Conservation (phyloP, 441 rosid genomes). For the Pelargonium fulgidum region DNA sequence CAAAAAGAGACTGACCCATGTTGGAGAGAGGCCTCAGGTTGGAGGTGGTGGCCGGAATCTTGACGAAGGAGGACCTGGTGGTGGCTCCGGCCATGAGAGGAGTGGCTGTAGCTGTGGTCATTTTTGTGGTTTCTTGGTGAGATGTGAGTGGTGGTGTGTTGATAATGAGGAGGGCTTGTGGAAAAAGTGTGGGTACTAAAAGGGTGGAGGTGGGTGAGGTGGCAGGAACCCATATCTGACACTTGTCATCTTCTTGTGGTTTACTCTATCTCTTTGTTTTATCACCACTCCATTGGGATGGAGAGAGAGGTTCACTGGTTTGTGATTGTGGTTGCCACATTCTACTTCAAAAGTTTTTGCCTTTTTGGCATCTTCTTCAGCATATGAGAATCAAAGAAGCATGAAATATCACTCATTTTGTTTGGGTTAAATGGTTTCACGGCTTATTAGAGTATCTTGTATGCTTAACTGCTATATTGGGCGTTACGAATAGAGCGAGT, state of each 20-base stretch:
- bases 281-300: too few relatives aligned
- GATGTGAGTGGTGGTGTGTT: background rate
- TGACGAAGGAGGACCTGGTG: slow-evolving; percentile 26
- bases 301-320: too few relatives aligned
- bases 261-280: slow-evolving; percentile 37
- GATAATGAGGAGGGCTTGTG: slow-evolving; percentile 18
- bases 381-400: too few relatives aligned
- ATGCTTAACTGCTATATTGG: too few relatives aligned
- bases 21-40: background rate
- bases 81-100: too few relatives aligned
- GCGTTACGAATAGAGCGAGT: too few relatives aligned
- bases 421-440: too few relatives aligned
- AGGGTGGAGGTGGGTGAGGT: slow-evolving; percentile 6
- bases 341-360: too few relatives aligned
- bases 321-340: too few relatives aligned
- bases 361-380: too few relatives aligned
- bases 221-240: slow-evolving; percentile 38
- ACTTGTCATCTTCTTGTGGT: slow-evolving; percentile 48
- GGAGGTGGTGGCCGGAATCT: slow-evolving; percentile 30
- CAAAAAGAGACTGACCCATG: slow-evolving; percentile 46
- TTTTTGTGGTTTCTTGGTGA: slow-evolving; percentile 10
- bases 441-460: too few relatives aligned
- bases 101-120: slow-evolving; percentile 40
- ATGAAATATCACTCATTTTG: too few relatives aligned
- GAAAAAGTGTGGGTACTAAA: slow-evolving; percentile 19